These are phyloP conservation scores for Haplosporangium sp. DNA, from an alignment of 371 early-diverging fungal species.

Conservation along the genomic window DNA sequence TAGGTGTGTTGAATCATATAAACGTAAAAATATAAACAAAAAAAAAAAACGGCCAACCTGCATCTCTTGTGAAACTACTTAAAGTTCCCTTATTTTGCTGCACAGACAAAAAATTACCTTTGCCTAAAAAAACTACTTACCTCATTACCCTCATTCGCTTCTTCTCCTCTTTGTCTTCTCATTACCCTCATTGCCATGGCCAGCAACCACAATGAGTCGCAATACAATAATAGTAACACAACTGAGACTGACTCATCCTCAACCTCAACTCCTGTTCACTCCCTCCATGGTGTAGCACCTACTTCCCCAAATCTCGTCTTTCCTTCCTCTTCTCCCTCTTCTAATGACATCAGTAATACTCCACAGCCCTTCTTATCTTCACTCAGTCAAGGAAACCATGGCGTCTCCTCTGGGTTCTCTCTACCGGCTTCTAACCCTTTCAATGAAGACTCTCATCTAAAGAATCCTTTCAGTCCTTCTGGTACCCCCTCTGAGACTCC, in stretches of 20 bases:
- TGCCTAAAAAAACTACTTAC: no score
- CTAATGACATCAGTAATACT: background rate
- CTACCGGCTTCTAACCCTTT: slow-evolving; percentile 41
- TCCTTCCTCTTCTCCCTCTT: background rate
- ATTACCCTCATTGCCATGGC: slow-evolving; percentile 9
- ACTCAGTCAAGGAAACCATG: background rate
- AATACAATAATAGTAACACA: background rate
- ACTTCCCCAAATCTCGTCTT: background rate
- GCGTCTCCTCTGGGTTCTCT: slow-evolving; percentile 41
- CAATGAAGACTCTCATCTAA: slow-evolving; percentile 19
- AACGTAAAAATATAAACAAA: no score
- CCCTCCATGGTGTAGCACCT: background rate
- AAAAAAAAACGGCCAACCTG: no score
- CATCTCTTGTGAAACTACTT: no score
- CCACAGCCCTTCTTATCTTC: slow-evolving; percentile 3
- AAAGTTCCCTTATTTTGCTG: background rate
- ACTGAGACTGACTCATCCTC: background rate
- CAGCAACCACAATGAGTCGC: background rate
- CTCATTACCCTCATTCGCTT: background rate
- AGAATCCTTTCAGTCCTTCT: slow-evolving; percentile 35
- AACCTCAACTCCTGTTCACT: background rate
- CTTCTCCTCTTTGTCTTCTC: background rate
- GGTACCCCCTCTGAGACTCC: slow-evolving; percentile 36
- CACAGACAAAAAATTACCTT: no score
- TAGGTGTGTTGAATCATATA: no score